phyloP scores from a whole-genome alignment of 257 asterid species.

The Haberlea rhodopensis region DNA sequence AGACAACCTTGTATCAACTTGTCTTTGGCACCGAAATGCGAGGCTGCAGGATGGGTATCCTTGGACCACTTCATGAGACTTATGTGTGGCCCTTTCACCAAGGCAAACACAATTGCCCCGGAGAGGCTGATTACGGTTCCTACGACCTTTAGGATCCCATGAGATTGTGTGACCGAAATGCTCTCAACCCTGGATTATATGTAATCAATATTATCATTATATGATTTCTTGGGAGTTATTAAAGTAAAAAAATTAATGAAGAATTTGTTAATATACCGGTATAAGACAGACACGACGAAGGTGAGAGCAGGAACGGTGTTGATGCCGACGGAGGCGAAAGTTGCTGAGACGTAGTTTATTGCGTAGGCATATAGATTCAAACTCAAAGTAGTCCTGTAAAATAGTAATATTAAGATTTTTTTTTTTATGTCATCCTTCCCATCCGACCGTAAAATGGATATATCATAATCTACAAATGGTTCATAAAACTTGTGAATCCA shows the following conservation, averaged over 20 bases:
- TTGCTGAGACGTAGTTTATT: conserved; percentile 57
- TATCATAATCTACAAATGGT: no score
- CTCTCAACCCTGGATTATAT: conserved; percentile 54
- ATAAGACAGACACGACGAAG: conserved; percentile 38
- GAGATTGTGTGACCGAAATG: conserved; percentile 34
- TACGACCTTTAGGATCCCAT: conserved; percentile 42
- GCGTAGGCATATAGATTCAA: conserved; percentile 52
- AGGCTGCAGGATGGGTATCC: neutral
- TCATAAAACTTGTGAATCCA: neutral
- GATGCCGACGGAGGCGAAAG: conserved; percentile 59
- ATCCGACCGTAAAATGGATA: no score
- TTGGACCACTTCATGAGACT: conserved; percentile 33
- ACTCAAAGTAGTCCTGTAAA: conserved; percentile 52
- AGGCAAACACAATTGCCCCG: conserved; percentile 63
- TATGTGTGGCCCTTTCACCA: conserved; percentile 56
- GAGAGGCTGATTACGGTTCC: conserved; percentile 46
- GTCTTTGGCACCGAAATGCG: conserved; percentile 25
- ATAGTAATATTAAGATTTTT: no score
- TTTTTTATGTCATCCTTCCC: no score
- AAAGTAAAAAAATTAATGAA: no score
- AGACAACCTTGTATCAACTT: conserved; percentile 52
- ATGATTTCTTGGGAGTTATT: no score
- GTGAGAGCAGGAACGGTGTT: conserved; percentile 62
- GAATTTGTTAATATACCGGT: no score
- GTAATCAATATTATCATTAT: no score